Conservation (phyloP, 768 basidiomycete species). For the Mrakia blollopis region DNA sequence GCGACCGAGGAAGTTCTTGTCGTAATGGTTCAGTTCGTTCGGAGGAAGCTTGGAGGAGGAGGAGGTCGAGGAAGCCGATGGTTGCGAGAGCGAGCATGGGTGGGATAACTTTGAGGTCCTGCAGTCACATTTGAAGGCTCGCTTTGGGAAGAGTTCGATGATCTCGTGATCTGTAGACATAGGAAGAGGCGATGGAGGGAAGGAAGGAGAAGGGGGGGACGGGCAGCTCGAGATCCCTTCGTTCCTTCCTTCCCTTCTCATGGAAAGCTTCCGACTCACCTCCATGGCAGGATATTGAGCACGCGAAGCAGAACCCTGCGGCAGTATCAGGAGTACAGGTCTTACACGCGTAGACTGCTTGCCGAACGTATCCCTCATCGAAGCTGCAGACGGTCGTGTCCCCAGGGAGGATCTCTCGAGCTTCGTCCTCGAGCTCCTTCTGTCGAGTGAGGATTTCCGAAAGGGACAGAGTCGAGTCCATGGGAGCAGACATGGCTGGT, state of each 20-base stretch:
- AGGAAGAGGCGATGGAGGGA: conserved; percentile 87
- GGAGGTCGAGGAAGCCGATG: conserved; percentile 23
- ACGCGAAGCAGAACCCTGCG: conserved; percentile 65
- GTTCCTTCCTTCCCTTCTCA: background rate
- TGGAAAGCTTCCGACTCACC: conserved; percentile 28
- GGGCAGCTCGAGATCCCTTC: conserved; percentile 44
- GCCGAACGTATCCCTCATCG: conserved; percentile 58
- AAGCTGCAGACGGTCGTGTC: conserved; percentile 52
- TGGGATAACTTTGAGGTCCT: conserved; percentile 33
- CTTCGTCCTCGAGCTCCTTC: background rate
- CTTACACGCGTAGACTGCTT: conserved; percentile 75
- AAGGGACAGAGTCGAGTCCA: background rate
- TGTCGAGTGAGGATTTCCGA: background rate
- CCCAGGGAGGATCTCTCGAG: background rate
- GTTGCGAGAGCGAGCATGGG: conserved; percentile 26
- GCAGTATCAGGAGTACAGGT: conserved; percentile 57
- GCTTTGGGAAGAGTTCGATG: conserved; percentile 39
- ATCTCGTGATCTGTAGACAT: conserved; percentile 58
- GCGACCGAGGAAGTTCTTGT: conserved; percentile 34
- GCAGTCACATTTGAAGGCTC: conserved; percentile 39
- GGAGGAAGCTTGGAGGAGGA: conserved; percentile 11
- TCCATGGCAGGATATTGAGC: conserved; percentile 80
- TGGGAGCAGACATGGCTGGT: too few relatives aligned
- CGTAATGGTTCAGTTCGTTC: conserved; percentile 34
- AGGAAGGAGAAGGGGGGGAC: conserved; percentile 55